phyloP scores from a whole-genome alignment of 2,329 filamentous ascomycete genomes.

The Epichloe typhina region DNA sequence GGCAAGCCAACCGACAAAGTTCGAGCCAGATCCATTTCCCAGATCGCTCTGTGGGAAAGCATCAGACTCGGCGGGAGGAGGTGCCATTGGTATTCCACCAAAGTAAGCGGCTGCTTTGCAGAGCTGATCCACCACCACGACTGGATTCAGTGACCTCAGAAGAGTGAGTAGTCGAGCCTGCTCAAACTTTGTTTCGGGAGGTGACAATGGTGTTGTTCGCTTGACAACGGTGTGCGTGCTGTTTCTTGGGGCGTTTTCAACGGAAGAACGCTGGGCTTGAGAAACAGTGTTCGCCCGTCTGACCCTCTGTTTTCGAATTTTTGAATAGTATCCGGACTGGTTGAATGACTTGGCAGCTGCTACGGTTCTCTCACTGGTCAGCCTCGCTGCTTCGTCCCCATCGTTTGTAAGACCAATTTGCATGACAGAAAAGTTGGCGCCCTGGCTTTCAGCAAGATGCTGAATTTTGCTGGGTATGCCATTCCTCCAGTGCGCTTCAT shows the following conservation, averaged over 20 bases:
- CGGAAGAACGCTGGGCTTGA: background rate
- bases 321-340: conserved; percentile 38
- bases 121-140: conserved; percentile 46
- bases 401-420: conserved; percentile 41
- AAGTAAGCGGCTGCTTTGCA: conserved; percentile 52
- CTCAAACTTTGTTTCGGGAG: conserved; percentile 42
- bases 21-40: conserved; percentile 41
- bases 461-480: conserved; percentile 50
- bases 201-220: conserved; percentile 9
- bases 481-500: conserved; percentile 30
- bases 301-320: conserved; percentile 18
- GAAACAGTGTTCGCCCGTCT: background rate
- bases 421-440: conserved; percentile 51
- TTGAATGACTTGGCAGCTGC: conserved; percentile 43
- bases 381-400: conserved; percentile 42
- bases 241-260: background rate
- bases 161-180: conserved; percentile 46
- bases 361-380: conserved; percentile 48
- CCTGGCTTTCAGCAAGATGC: conserved; percentile 40
- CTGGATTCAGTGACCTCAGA: conserved; percentile 40
- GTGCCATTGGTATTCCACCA: conserved; percentile 43
- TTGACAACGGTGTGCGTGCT: background rate
- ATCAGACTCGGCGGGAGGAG: conserved; percentile 33
- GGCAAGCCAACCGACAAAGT: conserved; percentile 48
- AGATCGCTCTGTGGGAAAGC: conserved; percentile 42